Base-by-base conservation (phyloP, 768 basidiomycete genomes). In the Podaxis mareebaensis region DNA sequence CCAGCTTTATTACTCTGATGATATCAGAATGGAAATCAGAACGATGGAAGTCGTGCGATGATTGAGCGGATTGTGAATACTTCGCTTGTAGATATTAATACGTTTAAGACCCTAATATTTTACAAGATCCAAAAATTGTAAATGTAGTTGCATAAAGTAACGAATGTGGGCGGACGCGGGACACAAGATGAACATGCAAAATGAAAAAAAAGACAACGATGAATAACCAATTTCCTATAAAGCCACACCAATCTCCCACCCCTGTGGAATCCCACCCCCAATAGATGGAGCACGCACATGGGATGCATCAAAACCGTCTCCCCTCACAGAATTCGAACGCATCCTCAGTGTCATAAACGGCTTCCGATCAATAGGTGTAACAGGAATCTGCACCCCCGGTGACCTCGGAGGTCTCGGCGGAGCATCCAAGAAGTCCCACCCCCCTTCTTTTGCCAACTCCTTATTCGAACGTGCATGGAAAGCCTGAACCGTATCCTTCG, bases 391-490 rank as follows among this genome's bases (percentile, higher is more conserved):
- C 30, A 56, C 40, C 3, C n/a, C 46, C 0, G 53, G 53, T 1
- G 61, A 44, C 12, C 53, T 44, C 24, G 40, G 40, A 6, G 52
- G 42, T 46, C 60, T 53, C 20, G 60, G 60, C 12, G 60, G 52
- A 15, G 52, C 20, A 38, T 56, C 61, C 44, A 49, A 36, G 11
- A 54, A 61, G n/a, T 46, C 60, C 60, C 52, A 53, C 12, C 22
- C 53, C 2, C 53, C 60, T 33, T 62, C 61, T 11, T 39, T 22
- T 30, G 36, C 54, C 33, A 63, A 28, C 8, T 63, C 54, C 24
- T 63, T 51, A n/a, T 63, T 51, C 11, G 54, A 63, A 13, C 54
- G 53, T 17, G 40, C 53, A 36, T 55, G 53, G 8, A 55, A 46
- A n/a, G 42, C 8, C 15, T 20, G 42, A 10, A 11, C n/a, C 17